phyloP scores from a whole-genome alignment of 2,329 filamentous ascomycete species.

The Xylaria sp. region DNA sequence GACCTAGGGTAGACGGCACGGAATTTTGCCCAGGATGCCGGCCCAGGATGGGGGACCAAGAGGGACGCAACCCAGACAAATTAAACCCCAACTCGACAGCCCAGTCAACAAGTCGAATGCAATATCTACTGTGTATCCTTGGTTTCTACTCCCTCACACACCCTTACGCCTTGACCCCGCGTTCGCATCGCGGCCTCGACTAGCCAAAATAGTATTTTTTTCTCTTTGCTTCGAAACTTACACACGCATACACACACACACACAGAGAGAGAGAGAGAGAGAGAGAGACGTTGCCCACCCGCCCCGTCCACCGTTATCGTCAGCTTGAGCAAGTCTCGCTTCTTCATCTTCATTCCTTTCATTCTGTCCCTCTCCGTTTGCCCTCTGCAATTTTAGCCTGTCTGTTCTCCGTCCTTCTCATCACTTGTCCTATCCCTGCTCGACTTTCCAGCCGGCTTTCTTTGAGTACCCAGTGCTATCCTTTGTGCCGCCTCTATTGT shows the following conservation, averaged over 20 bases:
- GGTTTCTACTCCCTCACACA: conserved; percentile 9
- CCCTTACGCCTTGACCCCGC: conserved; percentile 26
- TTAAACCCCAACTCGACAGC: conserved; percentile 17
- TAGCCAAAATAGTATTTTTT: not conserved
- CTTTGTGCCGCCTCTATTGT: conserved; percentile 10
- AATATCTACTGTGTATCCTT: no score
- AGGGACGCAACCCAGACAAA: not conserved
- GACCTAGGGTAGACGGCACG: not conserved
- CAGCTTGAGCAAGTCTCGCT: conserved; percentile 31
- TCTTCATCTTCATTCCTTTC: conserved; percentile 12
- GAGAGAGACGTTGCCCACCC: not conserved
- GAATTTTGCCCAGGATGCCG: conserved; percentile 17
- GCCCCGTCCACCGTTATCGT: not conserved
- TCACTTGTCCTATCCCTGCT: not conserved
- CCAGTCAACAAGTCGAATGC: conserved; percentile 1
- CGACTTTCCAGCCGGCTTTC: not conserved
- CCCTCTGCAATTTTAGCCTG: conserved; percentile 7
- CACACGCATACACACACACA: no score
- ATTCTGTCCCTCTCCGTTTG: not conserved
- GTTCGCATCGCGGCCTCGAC: conserved; percentile 26
- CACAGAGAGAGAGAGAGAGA: no score
- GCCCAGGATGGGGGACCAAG: not conserved
- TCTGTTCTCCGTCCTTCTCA: not conserved
- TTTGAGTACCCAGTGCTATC: not conserved
- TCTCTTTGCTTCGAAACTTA: no score